Conservation (phyloP, 2,329 filamentous ascomycete species). For the Colletotrichum falcatum region DNA sequence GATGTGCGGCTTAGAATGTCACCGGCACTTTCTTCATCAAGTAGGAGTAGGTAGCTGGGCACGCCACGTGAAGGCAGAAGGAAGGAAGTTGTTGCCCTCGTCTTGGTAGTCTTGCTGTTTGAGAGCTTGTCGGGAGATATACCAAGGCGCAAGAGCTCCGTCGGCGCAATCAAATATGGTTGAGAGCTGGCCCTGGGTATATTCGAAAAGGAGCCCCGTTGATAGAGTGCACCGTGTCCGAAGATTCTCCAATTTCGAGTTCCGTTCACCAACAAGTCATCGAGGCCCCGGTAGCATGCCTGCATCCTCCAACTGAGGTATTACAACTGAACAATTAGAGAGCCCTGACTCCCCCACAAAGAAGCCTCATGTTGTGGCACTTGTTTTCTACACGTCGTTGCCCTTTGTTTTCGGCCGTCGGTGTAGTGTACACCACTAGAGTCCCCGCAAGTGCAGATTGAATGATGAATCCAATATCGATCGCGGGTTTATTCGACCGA, state of each 20-base stretch:
- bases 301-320: background rate
- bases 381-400: background rate
- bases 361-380: background rate
- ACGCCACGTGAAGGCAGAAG: no score
- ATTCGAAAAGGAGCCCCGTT: background rate
- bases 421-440: background rate
- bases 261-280: background rate
- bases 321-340: background rate
- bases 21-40: background rate
- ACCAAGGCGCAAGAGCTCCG: background rate
- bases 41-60: no score
- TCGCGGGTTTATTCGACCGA: slow-evolving; percentile 25
- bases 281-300: background rate
- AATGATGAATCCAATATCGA: slow-evolving; percentile 20
- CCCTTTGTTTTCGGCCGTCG: background rate
- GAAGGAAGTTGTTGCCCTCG: no score
- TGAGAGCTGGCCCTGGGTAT: background rate
- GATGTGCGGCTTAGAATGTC: background rate
- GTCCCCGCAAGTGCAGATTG: background rate
- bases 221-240: background rate
- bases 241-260: background rate
- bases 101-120: no score
- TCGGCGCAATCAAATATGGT: no score
- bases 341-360: background rate
- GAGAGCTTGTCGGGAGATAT: no score